Conservation (phyloP, 108 stramenopile species). For the Mediolabrus comicus region DNA sequence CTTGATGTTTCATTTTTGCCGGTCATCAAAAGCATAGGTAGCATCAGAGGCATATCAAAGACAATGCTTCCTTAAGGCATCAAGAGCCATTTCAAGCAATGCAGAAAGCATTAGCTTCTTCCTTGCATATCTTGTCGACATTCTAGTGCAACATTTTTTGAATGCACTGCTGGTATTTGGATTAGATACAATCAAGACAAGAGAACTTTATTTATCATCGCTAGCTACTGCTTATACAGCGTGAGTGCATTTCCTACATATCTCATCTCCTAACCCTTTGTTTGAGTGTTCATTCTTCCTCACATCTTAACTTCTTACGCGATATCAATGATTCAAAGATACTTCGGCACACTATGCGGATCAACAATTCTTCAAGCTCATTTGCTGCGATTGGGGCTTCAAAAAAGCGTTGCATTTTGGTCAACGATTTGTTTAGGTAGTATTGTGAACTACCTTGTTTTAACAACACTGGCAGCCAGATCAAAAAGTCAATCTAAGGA, state of each 20-base stretch:
- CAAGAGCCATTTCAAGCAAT: conserved; percentile 15
- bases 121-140: conserved; percentile 42
- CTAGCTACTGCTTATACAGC: conserved; percentile 34
- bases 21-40: not conserved
- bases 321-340: conserved; percentile 6
- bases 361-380: conserved; percentile 46
- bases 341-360: conserved; percentile 35
- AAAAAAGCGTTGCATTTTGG: conserved; percentile 45
- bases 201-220: conserved; percentile 34
- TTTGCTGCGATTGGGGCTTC: conserved; percentile 22
- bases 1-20: conserved; percentile 12
- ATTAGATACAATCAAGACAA: conserved; percentile 42
- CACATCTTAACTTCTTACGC: not conserved
- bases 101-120: conserved; percentile 44
- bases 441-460: conserved; percentile 31
- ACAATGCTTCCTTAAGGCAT: not conserved
- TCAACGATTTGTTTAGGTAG: conserved; percentile 33
- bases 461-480: conserved; percentile 14
- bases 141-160: conserved; percentile 32
- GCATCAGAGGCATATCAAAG: not conserved
- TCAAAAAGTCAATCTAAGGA: conserved; percentile 1
- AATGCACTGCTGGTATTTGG: conserved; percentile 49
- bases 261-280: too few species aligned
- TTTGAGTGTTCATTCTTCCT: not conserved
- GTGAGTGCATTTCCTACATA: too few species aligned